Evolutionary conservation across 768 basidiomycete genomes (phyloP), one percentile per base, ranked within the genome.

Genomic region (Gelatoporia subvermispora): DNA sequence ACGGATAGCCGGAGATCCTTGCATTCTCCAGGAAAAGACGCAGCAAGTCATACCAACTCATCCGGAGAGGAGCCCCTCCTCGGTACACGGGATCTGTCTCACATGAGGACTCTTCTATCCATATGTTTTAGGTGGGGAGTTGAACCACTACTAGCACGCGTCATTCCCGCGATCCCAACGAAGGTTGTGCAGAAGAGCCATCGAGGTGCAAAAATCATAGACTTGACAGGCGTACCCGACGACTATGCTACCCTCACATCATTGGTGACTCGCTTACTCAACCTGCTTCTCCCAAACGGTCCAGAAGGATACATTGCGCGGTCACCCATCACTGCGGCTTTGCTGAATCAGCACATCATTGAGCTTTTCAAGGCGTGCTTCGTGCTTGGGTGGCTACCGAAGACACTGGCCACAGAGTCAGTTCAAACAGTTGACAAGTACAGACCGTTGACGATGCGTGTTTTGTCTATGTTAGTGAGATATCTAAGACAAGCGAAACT

Each of bases 91-190:
- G 88, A 92, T 63, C 62, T 89, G 24, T 65, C 71, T 4, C 67
- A 78, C 50, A 61, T 91, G 2, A 76, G 82, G 20, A 84, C 81
- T 0, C 70, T 90, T 24, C 60, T 87, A 15, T 77, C 84, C 13
- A 74, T 91, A 50, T 62, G 77, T 22, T 86, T 91, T 60, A 82
- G 79, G 54, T 88, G 88, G 88, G 84, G 79, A 7, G 63, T 79
- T 2, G 75, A 82, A 13, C 77, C 77, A 3, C 59, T 84, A 3
- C 68, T 85, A 35, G 53, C 62, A 11, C 70, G 68, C 43, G 64
- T 81, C n/a, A 41, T 51, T 4, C 50, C 53, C 3, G 60, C 57
- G 1, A 59, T 64, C 3, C 62, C 62, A 1, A 16, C 55, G 55
- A 39, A 65, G 62, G 34, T 48, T 62, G 7, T 38, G 54, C 28